Evolutionary conservation across 768 basidiomycete species (phyloP), one percentile per base, ranked within the genome.

Genomic region (Rhodotorula paludigena): DNA sequence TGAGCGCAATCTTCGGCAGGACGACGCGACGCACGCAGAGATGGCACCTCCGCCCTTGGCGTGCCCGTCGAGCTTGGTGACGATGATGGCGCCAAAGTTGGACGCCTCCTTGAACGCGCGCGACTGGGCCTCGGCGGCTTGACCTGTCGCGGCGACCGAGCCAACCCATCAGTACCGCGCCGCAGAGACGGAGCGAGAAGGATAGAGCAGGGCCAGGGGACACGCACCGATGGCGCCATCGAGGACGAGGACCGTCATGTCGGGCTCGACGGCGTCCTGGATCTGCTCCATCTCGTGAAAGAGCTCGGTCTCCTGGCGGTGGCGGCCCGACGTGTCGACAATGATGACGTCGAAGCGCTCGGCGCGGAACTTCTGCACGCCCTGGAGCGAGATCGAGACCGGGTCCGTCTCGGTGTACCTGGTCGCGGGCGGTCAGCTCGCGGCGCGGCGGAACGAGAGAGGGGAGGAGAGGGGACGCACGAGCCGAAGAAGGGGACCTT

Each of bases 251-350:
- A 99, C 85, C 5, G 94, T 98, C 92, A 96, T 92, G 78, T 94
- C 86, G 2, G 96, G 96, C 74, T 87, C 87, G 56, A 99, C 93
- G 0, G 93, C 93, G 62, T 87, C 85, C 28, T 89, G 85, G 68
- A 99, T 99, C 79, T 94, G 90, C 49, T 91, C 87, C 96, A 99
- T 99, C 81, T 99, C 96, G 78, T 90, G 82, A 77, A 99, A 99
- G 64, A 99, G 81, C 78, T 98, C 96, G 6, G 86, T 86, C 80
- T 99, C 96, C 78, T 99, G 96, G 77, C 91, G 91, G 78, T 99
- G 96, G 69, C 96, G 83, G 56, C 96, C 96, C 36, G 91, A 93
- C 0, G 96, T 99, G 78, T 99, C 96, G 57, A 99, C 94, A 65
- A 99, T 96, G 74, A 99, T 93, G 52, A 99, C 90, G 66, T 99